Base-by-base conservation (phyloP, 2,329 filamentous ascomycete genomes). In the Corinectria fuckeliana region DNA sequence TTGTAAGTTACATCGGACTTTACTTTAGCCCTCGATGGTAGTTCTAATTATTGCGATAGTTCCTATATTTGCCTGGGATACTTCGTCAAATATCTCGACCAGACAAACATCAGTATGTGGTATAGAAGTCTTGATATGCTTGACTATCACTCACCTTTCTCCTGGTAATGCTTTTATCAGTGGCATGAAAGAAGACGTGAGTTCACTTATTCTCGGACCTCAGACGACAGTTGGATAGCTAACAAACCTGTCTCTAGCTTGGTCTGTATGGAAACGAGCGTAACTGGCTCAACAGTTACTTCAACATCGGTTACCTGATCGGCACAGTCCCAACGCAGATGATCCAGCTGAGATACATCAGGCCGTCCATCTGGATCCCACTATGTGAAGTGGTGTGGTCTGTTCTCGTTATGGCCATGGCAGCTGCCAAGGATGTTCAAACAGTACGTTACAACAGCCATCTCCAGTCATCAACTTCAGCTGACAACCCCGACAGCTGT, bases 361-460 rank as follows among this genome's bases (percentile, higher is more conserved):
- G 72, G 0, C 72, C 72, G 1, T 74, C 72, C 2, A 60, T 70
- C 30, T 72, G 66, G 65, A 71, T 74, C 2, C 73, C 73, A 0
- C 41, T 63, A 1, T 73, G 70, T 45, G 68, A 72, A 51, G 50
- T 70, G 3, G 58, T 65, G 0, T 69, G 65, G 65, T 65, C 65
- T 1, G 28, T 61, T 32, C 38, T 71, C 2, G 63, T 64, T 20
- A 69, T 70, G 60, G 64, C 44, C 44, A 71, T 68, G 63, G 66
- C 66, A 3, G 58, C 58, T 11, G 58, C 66, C n/a, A 67, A 70
- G 23, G 66, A 69, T 48, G 60, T 71, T 16, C 21, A 62, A 51
- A 60, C 50, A 41, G 60, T 54, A 53, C 4, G 54, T 7, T 9
- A 18, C 4, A 13, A 14, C 25, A 34, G 20, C 23, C 11, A 8